Evolutionary conservation across 306 rosid genomes (phyloP).

Genomic region (Adenanthera pavonina): DNA sequence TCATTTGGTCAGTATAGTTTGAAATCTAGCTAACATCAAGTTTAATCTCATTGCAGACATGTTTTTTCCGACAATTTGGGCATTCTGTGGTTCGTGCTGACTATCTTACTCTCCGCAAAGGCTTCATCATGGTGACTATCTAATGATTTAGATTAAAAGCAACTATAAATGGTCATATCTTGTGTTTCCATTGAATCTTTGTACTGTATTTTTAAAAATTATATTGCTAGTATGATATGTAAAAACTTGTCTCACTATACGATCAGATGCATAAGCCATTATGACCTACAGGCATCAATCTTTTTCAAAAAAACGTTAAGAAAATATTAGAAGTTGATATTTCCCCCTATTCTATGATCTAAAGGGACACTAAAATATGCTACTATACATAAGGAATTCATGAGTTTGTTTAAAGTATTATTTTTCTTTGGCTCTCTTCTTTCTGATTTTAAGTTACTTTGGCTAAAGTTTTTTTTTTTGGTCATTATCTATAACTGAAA

Average conservation of each 20-base stretch:
- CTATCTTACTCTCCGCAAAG: constrained; percentile 89
- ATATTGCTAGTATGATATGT: constrained; percentile 1
- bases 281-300: background rate
- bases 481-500: constrained; percentile 15
- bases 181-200: background rate
- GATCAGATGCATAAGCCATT: constrained; percentile 15
- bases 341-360: constrained; percentile 17
- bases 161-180: constrained; percentile 20
- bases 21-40: constrained; percentile 34
- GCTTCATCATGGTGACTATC: constrained; percentile 77
- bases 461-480: constrained; percentile 7
- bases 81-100: constrained; percentile 85
- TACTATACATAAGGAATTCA: background rate
- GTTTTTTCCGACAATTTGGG: constrained; percentile 95
- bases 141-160: constrained; percentile 29
- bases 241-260: constrained; percentile 26
- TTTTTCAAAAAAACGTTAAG: background rate
- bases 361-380: constrained; percentile 7
- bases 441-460: constrained; percentile 9
- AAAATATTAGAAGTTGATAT: background rate
- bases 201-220: constrained; percentile 16
- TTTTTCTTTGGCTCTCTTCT: background rate
- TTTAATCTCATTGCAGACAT: constrained; percentile 60
- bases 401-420: constrained; percentile 11
- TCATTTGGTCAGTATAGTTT: background rate